A percentile compares a stretch with the other conserved stretches of the same genome.
Conservation (phyloP, 176 grass and related monocot species). For the Tillandsia leiboldiana region DNA sequence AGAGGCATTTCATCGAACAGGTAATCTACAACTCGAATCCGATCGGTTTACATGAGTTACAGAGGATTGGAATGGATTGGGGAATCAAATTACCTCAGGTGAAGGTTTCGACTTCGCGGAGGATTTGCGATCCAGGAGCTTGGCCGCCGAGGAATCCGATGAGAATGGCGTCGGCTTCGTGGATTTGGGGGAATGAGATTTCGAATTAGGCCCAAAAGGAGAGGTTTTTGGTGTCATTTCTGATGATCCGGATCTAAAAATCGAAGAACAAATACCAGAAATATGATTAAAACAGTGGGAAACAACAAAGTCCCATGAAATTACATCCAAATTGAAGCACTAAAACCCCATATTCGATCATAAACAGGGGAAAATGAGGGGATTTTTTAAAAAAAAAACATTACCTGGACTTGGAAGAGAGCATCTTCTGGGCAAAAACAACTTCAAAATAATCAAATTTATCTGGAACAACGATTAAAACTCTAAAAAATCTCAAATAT, state of each 20-base stretch:
- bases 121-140: conserved; percentile 9
- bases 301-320: neutral
- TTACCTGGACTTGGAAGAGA: too few species aligned
- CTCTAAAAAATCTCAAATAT: too few species aligned
- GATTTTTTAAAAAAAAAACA: too few species aligned
- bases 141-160: conserved; percentile 17
- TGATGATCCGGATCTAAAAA: conserved; percentile 36
- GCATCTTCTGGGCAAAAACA: too few species aligned
- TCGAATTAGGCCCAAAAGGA: conserved; percentile 8
- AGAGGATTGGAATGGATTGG: neutral
- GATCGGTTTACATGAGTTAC: neutral
- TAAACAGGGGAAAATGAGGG: too few species aligned
- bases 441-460: too few species aligned
- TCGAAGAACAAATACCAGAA: conserved; percentile 11
- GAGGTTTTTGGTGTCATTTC: conserved; percentile 32
- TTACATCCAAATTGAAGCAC: neutral
- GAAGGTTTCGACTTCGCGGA: conserved; percentile 13
- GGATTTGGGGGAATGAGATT: neutral
- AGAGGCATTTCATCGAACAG: neutral
- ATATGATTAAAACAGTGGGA: conserved; percentile 23
- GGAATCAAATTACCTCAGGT: conserved; percentile 9
- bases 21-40: neutral
- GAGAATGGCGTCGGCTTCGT: conserved; percentile 22
- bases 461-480: too few species aligned
- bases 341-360: too few species aligned